Conservation (phyloP, 106 monocot genomes). For the Platanthera guangdongensis region DNA sequence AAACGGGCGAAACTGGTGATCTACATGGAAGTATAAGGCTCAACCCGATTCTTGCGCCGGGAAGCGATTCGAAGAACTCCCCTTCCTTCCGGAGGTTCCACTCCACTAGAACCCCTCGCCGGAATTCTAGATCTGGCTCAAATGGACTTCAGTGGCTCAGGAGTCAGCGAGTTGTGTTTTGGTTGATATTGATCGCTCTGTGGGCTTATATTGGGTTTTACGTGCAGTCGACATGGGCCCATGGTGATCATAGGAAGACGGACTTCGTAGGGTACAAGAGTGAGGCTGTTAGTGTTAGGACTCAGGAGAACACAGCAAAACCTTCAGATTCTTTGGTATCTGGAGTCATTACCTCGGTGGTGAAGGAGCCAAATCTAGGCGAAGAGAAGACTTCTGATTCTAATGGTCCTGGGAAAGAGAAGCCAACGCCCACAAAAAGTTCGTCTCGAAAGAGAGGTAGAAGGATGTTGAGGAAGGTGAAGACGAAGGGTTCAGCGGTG, state of each 20-base stretch:
- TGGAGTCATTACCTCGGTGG: slow-evolving; percentile 12
- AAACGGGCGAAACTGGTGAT: slow-evolving; percentile 24
- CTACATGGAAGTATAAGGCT: slow-evolving; percentile 25
- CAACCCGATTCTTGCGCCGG: slow-evolving; percentile 17
- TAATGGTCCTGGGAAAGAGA: slow-evolving; percentile 19
- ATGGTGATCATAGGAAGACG: slow-evolving; percentile 36
- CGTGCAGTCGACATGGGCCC: slow-evolving; percentile 81
- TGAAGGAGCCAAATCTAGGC: slow-evolving; percentile 5
- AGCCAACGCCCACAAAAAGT: slow-evolving; percentile 9
- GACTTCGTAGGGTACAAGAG: slow-evolving; percentile 48
- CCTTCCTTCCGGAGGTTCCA: slow-evolving; percentile 38
- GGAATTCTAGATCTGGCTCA: slow-evolving; percentile 27
- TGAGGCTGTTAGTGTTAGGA: slow-evolving; percentile 9
- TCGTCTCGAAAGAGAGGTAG: slow-evolving; percentile 20
- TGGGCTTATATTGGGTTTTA: slow-evolving; percentile 80
- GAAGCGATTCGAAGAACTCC: slow-evolving; percentile 42
- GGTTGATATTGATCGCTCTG: slow-evolving; percentile 49
- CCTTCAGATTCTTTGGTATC: neutral
- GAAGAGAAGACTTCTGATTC: slow-evolving; percentile 8
- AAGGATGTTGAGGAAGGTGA: slow-evolving; percentile 19
- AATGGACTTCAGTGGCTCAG: slow-evolving; percentile 35
- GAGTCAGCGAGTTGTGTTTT: slow-evolving; percentile 52
- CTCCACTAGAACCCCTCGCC: slow-evolving; percentile 40
- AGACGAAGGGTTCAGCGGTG: slow-evolving; percentile 12
- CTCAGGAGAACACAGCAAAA: slow-evolving; percentile 11